Base-by-base conservation (phyloP, 2,329 filamentous ascomycete genomes). In the Talaromyces verruculosus region DNA sequence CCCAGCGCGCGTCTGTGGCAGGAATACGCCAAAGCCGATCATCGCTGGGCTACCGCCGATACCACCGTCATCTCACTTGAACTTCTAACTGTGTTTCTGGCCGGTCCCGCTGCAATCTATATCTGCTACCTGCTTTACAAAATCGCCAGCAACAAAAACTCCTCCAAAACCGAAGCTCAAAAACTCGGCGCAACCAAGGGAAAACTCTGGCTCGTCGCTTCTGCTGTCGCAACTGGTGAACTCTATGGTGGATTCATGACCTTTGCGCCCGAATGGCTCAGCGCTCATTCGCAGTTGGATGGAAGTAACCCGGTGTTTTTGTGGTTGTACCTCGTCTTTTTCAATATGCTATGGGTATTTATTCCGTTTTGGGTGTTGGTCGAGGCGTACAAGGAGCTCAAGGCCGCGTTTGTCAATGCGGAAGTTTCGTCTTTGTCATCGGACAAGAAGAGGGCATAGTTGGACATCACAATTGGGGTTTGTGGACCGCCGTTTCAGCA, bases 171-270 rank as follows among this genome's bases (percentile, higher is more conserved):
- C 2, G 65, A 63, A 28, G 67, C 69, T 2, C 51, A 68, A 22
- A 65, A 63, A 45, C 74, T 71, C 5, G 73, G 75, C 25, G 43
- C 68, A 4, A 69, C 72, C 22, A 75, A 77, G 67, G 72, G 74
- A 1, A 78, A 77, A 47, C 73, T 83, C 39, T 85, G 84, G 84
- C 85, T 88, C 70, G 84, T 85, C 76, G 85, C 86, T 73, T 78
- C 81, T 25, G 79, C 85, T 15, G 75, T 89, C 49, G 87, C 87
- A 11, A 88, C 86, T n/a, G 86, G 80, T 11, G 87, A 89, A 75
- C 76, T 89, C 51, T 89, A 89, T 76, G 87, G 87, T 5, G 80
- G 78, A 0, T 88, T 84, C 73, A 88, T 89, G 86, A 89, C 87
- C 0, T 89, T 89, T 74, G 84, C 83, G 47, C 87, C 87, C 39